phyloP scores from a whole-genome alignment of 805 yeast species.

The Starmerella vaccinii region DNA sequence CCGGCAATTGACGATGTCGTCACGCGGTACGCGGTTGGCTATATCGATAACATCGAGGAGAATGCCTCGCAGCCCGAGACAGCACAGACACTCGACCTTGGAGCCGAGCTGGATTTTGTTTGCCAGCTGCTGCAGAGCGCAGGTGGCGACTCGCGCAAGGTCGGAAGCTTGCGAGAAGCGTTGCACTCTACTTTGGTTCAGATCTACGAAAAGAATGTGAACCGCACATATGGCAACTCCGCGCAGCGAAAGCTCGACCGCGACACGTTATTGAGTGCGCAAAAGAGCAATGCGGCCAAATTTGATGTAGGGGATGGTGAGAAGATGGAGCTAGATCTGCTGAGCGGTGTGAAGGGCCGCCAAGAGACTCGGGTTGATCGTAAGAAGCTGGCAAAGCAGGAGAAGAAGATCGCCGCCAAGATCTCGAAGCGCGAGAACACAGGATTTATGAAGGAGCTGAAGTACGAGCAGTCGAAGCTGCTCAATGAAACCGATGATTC shows the following conservation, averaged over 20 bases:
- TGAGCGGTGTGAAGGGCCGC: slow-evolving; percentile 61
- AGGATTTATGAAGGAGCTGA: slow-evolving; percentile 29
- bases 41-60: slow-evolving; percentile 64
- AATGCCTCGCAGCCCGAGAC: slow-evolving; percentile 75
- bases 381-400: slow-evolving; percentile 95
- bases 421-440: slow-evolving; percentile 62
- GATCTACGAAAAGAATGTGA: slow-evolving; percentile 39
- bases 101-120: slow-evolving; percentile 58
- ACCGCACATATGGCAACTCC: slow-evolving; percentile 49
- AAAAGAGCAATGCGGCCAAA: slow-evolving; percentile 58
- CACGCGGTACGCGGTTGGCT: slow-evolving; percentile 85
- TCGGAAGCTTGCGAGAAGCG: slow-evolving; percentile 43
- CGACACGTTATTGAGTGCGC: slow-evolving; percentile 58
- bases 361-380: slow-evolving; percentile 92
- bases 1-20: slow-evolving; percentile 81
- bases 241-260: slow-evolving; percentile 75
- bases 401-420: slow-evolving; percentile 91
- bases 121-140: slow-evolving; percentile 61
- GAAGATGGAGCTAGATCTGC: slow-evolving; percentile 67
- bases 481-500: slow-evolving; percentile 51
- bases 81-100: slow-evolving; percentile 59
- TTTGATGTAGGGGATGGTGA: slow-evolving; percentile 40
- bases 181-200: slow-evolving; percentile 41
- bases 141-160: slow-evolving; percentile 59
- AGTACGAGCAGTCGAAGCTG: slow-evolving; percentile 72